Evolutionary conservation across 345 rosid genomes (phyloP).

Genomic region (Anastatica hierochuntica): DNA sequence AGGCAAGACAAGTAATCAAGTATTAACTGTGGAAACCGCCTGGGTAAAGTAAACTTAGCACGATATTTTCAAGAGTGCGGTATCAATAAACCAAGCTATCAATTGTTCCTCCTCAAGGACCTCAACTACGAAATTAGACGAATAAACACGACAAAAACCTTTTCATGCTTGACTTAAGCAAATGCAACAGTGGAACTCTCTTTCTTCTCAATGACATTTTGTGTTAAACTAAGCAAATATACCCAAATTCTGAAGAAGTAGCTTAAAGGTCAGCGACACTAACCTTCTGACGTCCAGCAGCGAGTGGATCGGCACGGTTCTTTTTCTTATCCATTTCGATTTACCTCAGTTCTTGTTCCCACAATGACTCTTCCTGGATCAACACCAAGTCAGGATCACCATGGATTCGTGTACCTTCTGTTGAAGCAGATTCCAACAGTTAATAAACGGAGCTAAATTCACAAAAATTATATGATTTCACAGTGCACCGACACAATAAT

Average conservation of each 20-base stretch:
- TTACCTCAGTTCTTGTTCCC: slow-evolving; percentile 26
- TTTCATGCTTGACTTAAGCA: too few species aligned
- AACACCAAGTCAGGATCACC: slow-evolving; percentile 30
- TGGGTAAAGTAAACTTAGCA: background rate
- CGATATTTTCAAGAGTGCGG: too few species aligned
- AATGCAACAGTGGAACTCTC: too few species aligned
- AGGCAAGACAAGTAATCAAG: slow-evolving; percentile 8
- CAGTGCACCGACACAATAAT: slow-evolving; percentile 18
- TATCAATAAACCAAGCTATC: background rate
- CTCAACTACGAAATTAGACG: background rate
- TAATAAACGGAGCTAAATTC: background rate
- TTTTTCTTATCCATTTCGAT: slow-evolving; percentile 86
- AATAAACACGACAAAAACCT: too few species aligned
- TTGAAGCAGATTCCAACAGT: background rate
- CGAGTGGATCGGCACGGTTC: slow-evolving; percentile 76
- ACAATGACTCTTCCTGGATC: slow-evolving; percentile 22
- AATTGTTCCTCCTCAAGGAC: slow-evolving; percentile 3
- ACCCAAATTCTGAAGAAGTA: background rate
- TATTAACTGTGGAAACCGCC: too few species aligned
- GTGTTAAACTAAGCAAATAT: too few species aligned
- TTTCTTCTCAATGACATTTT: too few species aligned
- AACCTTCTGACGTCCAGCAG: slow-evolving; percentile 95
- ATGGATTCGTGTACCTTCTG: too few species aligned
- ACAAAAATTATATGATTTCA: slow-evolving; percentile 1
- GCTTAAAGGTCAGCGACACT: background rate